These are phyloP conservation scores for Fusarium floridanum DNA, from an alignment of 2,329 filamentous ascomycete genomes.

Conservation along the genomic window DNA sequence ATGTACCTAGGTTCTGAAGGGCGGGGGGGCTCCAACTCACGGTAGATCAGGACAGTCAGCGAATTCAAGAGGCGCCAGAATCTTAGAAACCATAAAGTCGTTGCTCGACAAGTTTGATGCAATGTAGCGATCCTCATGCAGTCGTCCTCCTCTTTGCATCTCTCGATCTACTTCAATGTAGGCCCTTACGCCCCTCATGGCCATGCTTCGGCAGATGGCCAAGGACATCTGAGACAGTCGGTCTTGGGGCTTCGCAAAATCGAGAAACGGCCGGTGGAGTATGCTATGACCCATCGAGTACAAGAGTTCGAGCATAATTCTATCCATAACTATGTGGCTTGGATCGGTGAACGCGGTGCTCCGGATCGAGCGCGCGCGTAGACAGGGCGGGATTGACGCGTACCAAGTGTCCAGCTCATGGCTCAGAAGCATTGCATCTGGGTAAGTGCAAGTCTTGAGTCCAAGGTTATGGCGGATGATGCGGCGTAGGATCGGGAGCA, in stretches of 20 bases:
- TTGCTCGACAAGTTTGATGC: not conserved
- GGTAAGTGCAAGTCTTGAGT: not conserved
- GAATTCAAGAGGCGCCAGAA: conserved; percentile 15
- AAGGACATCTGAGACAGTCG: conserved; percentile 2
- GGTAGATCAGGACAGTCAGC: conserved; percentile 23
- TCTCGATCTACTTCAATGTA: conserved; percentile 28
- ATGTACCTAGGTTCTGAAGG: not conserved
- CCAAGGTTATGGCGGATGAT: conserved; percentile 23
- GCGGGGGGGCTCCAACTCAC: conserved; percentile 3
- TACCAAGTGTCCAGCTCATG: conserved; percentile 14
- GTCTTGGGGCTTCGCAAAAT: not conserved
- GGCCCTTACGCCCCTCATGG: conserved; percentile 6
- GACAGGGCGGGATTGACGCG: conserved; percentile 12
- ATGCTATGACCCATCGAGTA: conserved; percentile 13
- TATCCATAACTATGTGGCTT: conserved; percentile 9
- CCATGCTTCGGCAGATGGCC: conserved; percentile 16
- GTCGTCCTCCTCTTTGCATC: conserved; percentile 18
- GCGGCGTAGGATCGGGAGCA: conserved; percentile 12
- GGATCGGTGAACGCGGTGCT: conserved; percentile 7
- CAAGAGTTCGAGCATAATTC: conserved; percentile 24
- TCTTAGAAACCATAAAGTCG: conserved; percentile 18
- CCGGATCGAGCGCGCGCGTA: conserved; percentile 6
- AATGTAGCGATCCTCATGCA: conserved; percentile 18
- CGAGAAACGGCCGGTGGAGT: conserved; percentile 23
- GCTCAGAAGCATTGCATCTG: not conserved